Evolutionary conservation across 78 protist genomes (phyloP), one percentile per base, ranked within the genome.

Genomic region (Corallochytrium limacisporum): DNA sequence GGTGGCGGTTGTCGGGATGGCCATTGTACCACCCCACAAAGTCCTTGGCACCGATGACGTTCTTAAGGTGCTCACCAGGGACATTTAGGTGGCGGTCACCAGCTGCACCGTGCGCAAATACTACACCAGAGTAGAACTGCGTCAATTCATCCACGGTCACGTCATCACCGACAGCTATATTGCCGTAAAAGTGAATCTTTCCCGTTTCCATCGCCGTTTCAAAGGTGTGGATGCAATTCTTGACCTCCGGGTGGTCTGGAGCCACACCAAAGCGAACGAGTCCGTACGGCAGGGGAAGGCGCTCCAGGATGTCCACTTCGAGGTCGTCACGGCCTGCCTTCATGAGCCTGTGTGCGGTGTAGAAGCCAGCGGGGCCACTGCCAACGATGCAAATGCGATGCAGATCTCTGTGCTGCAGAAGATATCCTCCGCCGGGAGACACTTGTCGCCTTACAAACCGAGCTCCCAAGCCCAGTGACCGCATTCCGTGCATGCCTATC

Each of bases 261-360:
- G 92, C 89, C 15, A 87, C 87, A 26, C 92, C 92, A 44, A 66
- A 81, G 26, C 92, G 70, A 22, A 77, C 82, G 29, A 87, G 75
- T 1, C 92, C 92, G 37, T 38, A 83, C 2, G 92, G 92, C 40
- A 65, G 67, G 1, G 85, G 87, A 22, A 74, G 70, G 50, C 51
- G 12, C 10, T 87, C 92, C 13, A 65, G 16, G n/a, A 87, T 37
- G 43, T 78, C 81, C 22, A 87, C 71, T 10, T 20, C 35, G 1
- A 28, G 29, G 33, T 50, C 50, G 6, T 20, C 57, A 22, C 18
- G 15, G 8, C 16, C n/a, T n/a, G n/a, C 16, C 4, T 22, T 69
- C 26, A 55, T n/a, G 31, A 69, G 35, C 10, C n/a, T 3, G 4
- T 56, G 51, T 10, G 75, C 75, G 0, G 53, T 39, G 46, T 69